Conservation (phyloP, 179 eudicot genomes). For the Actinidia chinensis region DNA sequence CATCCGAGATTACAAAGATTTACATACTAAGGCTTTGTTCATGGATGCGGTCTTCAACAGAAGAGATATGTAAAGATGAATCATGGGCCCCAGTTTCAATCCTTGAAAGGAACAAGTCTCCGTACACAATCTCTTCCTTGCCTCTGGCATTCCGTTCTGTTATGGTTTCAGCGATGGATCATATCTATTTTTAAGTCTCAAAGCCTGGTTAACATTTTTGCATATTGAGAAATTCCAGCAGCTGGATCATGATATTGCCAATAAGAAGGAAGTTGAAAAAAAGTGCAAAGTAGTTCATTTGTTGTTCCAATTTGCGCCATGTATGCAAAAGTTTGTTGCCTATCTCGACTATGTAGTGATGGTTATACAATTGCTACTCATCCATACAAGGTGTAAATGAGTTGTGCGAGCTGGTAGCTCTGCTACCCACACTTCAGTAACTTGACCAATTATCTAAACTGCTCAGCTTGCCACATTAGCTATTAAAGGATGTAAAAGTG, state of each 20-base stretch:
- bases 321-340: not conserved
- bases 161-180: slow-evolving; percentile 77
- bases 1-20: slow-evolving; percentile 76
- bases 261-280: not conserved
- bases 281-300: not conserved
- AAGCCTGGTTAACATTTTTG: slow-evolving; percentile 3
- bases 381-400: not conserved
- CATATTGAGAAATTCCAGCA: not conserved
- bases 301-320: not conserved
- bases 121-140: slow-evolving; percentile 79
- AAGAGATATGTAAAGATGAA: slow-evolving; percentile 75
- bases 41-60: slow-evolving; percentile 87
- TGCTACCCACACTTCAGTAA: not conserved
- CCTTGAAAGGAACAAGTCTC: slow-evolving; percentile 89
- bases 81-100: slow-evolving; percentile 87
- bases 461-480: not conserved
- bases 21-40: slow-evolving; percentile 89
- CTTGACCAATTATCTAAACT: not conserved
- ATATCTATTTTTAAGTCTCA: slow-evolving; percentile 59
- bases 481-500: not conserved
- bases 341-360: not conserved
- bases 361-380: not conserved
- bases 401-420: not conserved
- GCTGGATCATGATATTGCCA: not conserved
- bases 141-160: slow-evolving; percentile 84